Percentiles rank a stretch among this genome's conserved stretches.
Evolutionary conservation across 306 rosid genomes (phyloP).

Genomic region (Oxytropis ochrocephala): DNA sequence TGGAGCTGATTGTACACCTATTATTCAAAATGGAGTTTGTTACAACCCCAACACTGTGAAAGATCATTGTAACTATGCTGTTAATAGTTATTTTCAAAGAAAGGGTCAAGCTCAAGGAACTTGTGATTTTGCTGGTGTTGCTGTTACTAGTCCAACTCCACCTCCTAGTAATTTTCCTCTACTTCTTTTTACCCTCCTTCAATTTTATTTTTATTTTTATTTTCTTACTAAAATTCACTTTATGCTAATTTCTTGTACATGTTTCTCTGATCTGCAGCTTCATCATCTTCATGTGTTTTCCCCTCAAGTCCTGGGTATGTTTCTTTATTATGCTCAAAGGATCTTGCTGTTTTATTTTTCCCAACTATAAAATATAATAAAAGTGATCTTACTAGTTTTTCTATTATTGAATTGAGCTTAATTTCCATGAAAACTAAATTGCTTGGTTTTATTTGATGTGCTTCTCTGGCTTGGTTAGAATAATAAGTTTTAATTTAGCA

Average conservation of each 20-base stretch:
- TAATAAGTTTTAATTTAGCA: not conserved
- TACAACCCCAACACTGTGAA: conserved; percentile 76
- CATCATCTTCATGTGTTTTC: conserved; percentile 55
- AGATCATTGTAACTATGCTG: conserved; percentile 88
- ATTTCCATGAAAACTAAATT: conserved; percentile 1
- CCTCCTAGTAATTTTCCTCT: conserved; percentile 52
- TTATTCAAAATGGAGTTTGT: conserved; percentile 66
- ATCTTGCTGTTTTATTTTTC: not conserved
- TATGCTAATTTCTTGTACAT: conserved; percentile 11
- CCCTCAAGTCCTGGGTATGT: conserved; percentile 74
- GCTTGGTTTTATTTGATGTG: not conserved
- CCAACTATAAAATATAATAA: not conserved
- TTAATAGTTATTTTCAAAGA: conserved; percentile 80
- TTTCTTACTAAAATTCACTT: not conserved
- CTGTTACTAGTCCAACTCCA: conserved; percentile 36
- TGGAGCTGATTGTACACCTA: conserved; percentile 81
- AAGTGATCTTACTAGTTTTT: not conserved
- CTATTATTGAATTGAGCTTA: not conserved
- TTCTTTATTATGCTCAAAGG: not conserved
- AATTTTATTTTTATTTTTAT: not conserved
- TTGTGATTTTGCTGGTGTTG: conserved; percentile 80
- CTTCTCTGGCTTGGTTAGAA: not conserved
- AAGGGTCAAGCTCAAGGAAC: conserved; percentile 57
- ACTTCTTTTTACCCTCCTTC: not conserved
- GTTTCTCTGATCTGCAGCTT: conserved; percentile 44